phyloP scores from a whole-genome alignment of 768 basidiomycete species.

The Neoboletus subvelutipes region DNA sequence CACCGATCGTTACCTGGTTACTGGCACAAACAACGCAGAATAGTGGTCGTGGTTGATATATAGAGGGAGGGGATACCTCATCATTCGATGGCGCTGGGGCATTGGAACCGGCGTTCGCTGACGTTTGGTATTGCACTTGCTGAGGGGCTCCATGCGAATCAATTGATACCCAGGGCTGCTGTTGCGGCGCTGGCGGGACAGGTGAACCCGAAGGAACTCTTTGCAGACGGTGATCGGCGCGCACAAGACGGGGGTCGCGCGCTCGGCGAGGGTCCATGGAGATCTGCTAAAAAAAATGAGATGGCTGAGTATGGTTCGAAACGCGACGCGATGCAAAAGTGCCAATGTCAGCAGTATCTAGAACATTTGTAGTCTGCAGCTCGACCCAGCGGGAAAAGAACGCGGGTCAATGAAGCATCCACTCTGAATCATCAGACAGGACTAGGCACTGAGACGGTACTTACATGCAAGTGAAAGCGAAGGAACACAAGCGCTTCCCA shows the following conservation, averaged over 20 bases:
- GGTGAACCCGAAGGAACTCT: conserved; percentile 43
- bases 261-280: conserved; percentile 78
- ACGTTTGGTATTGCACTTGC: conserved; percentile 19
- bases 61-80: conserved; percentile 15
- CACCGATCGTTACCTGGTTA: conserved; percentile 69
- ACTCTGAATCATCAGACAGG: conserved; percentile 84
- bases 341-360: conserved; percentile 85
- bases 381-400: conserved; percentile 53
- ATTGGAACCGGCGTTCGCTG: conserved; percentile 9
- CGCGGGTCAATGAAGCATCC: conserved; percentile 79
- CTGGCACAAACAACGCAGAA: conserved; percentile 99
- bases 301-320: conserved; percentile 17
- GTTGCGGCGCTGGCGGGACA: conserved; percentile 25
- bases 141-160: conserved; percentile 15
- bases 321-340: conserved; percentile 12
- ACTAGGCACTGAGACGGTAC: conserved; percentile 9
- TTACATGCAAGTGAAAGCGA: conserved; percentile 17
- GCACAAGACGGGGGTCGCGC: conserved; percentile 77
- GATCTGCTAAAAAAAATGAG: conserved; percentile 10
- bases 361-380: conserved; percentile 79
- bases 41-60: conserved; percentile 69
- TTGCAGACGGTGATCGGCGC: conserved; percentile 65
- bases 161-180: conserved; percentile 26
- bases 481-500: conserved; percentile 2
- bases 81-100: neutral